phyloP scores from a whole-genome alignment of 129 eudicot genomes.

The Cynara cardunculus region DNA sequence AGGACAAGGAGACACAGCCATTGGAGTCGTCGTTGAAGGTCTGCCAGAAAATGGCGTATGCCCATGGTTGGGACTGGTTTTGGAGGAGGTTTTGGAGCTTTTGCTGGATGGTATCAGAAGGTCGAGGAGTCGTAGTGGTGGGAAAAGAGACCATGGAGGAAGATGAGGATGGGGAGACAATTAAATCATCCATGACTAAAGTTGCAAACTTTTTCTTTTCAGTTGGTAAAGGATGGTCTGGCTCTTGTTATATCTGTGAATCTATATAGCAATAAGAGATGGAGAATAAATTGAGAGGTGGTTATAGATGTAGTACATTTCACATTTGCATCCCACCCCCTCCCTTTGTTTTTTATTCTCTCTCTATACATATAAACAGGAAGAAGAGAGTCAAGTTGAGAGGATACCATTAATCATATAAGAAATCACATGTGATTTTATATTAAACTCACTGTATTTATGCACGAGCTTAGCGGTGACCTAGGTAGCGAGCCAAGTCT shows the following conservation, averaged over 20 bases:
- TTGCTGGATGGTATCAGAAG: slow-evolving; percentile 26
- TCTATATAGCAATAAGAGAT: slow-evolving; percentile 14
- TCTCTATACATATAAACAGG: too few species aligned
- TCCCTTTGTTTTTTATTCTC: too few species aligned
- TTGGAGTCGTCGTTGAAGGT: slow-evolving; percentile 38
- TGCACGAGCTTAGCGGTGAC: too few species aligned
- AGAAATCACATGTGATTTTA: too few species aligned
- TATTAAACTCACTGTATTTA: too few species aligned
- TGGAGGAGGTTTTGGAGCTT: slow-evolving; percentile 53
- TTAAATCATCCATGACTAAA: slow-evolving; percentile 35
- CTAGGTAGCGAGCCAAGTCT: too few species aligned
- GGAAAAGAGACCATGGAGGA: slow-evolving; percentile 30
- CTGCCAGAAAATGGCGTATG: slow-evolving; percentile 66
- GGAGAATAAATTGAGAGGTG: slow-evolving; percentile 14
- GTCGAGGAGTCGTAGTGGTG: neutral
- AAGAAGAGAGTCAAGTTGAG: too few species aligned
- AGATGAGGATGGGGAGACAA: slow-evolving; percentile 45
- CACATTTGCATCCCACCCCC: too few species aligned
- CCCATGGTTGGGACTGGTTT: slow-evolving; percentile 49
- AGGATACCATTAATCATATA: too few species aligned
- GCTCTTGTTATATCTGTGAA: neutral
- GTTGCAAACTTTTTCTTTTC: neutral
- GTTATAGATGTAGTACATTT: slow-evolving; percentile 4
- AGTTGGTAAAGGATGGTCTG: slow-evolving; percentile 1
- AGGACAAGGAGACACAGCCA: slow-evolving; percentile 28